phyloP scores from a whole-genome alignment of 2,329 filamentous ascomycete species.

The Cryphonectria nitschkei region DNA sequence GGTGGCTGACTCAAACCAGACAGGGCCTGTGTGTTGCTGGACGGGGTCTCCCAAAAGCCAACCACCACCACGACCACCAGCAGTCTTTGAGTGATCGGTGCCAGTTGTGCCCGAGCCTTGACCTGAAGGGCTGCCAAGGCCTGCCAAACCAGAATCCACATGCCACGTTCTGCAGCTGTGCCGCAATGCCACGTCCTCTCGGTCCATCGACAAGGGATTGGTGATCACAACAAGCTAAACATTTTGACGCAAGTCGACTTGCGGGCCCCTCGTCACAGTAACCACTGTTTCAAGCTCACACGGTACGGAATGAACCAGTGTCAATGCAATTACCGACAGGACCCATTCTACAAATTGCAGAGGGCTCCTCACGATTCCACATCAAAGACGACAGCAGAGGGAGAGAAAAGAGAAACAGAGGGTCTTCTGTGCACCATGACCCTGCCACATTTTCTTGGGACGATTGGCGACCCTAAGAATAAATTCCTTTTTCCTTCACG shows the following conservation, averaged over 20 bases:
- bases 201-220: not conserved
- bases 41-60: not conserved
- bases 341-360: constrained; percentile 7
- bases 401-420: not conserved
- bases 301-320: not conserved
- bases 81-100: not conserved
- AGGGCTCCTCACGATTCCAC: not conserved
- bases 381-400: not conserved
- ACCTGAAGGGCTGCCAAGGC: not conserved
- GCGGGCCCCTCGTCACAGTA: not conserved
- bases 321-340: constrained; percentile 12
- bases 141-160: constrained; percentile 1
- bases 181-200: constrained; percentile 4
- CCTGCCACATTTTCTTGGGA: not conserved
- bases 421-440: not conserved
- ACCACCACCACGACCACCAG: not conserved
- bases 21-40: not conserved
- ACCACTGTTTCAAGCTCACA: not conserved
- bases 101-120: not conserved
- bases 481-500: not conserved
- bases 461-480: not conserved
- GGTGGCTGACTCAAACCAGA: not conserved
- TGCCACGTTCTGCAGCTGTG: constrained; percentile 11
- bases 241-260: not conserved
- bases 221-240: not conserved